phyloP scores from a whole-genome alignment of 768 basidiomycete species.

The Cystofilobasidium bisporidii region DNA sequence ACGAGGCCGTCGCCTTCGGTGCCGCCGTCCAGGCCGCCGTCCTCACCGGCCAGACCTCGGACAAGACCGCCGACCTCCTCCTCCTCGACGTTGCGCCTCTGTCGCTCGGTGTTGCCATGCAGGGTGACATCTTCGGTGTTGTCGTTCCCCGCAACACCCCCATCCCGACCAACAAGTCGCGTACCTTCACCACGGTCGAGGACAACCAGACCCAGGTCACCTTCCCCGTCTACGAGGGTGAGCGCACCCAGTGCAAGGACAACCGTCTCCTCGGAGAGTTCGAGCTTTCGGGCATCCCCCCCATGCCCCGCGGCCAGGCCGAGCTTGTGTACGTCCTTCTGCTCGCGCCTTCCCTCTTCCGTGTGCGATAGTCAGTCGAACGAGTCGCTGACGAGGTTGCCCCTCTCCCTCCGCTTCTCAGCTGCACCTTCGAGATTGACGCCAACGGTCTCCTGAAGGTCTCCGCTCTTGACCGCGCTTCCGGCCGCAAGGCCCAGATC shows the following conservation, averaged over 20 bases:
- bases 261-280: constrained; percentile 99
- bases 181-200: constrained; percentile 98
- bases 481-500: constrained; percentile 97
- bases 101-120: constrained; percentile 99
- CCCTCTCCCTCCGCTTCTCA: background rate
- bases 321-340: constrained; percentile 81
- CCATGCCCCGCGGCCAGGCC: constrained; percentile 98
- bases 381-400: background rate
- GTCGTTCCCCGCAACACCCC: constrained; percentile 99
- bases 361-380: too few species aligned
- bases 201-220: constrained; percentile 98
- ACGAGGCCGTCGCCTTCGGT: constrained; percentile 99
- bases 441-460: constrained; percentile 99
- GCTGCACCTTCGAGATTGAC: constrained; percentile 74
- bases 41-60: constrained; percentile 95
- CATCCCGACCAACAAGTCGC: constrained; percentile 98
- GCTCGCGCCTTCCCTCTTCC: background rate
- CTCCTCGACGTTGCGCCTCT: constrained; percentile 97
- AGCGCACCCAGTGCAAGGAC: constrained; percentile 98
- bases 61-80: constrained; percentile 96
- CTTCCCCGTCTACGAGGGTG: constrained; percentile 99
- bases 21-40: constrained; percentile 99
- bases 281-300: constrained; percentile 96
- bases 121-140: constrained; percentile 98
- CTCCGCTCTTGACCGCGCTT: constrained; percentile 94